Conservation (phyloP, 2,329 filamentous ascomycete genomes). For the Ophidiomyces ophidiicola region DNA sequence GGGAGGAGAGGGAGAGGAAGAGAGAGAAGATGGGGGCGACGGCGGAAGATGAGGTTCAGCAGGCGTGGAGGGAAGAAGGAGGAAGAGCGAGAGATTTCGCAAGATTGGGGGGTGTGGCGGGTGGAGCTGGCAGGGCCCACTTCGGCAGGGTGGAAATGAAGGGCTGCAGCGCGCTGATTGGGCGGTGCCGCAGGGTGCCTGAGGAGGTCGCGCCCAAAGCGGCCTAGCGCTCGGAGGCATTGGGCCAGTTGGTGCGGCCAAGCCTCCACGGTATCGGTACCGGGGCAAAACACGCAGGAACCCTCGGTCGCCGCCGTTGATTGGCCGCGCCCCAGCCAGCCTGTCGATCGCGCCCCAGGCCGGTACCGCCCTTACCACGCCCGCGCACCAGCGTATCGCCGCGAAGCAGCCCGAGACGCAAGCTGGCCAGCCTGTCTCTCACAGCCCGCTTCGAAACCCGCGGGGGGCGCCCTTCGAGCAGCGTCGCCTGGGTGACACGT, state of each 20-base stretch:
- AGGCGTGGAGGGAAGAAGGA: conserved; percentile 4
- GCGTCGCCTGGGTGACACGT: too few relatives aligned
- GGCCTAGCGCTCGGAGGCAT: conserved; percentile 8
- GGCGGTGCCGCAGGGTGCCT: neutral
- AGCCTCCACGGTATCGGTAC: conserved; percentile 5
- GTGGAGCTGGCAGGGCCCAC: neutral
- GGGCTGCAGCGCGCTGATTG: conserved; percentile 1
- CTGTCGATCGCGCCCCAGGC: neutral
- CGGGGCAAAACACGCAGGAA: conserved; percentile 10
- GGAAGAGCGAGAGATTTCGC: conserved; percentile 5
- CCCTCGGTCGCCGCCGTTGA: neutral
- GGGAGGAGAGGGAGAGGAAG: conserved; percentile 12
- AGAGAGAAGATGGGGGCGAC: conserved; percentile 9
- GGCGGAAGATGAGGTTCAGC: conserved; percentile 6
- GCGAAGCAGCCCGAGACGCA: too few relatives aligned
- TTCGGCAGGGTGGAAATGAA: neutral
- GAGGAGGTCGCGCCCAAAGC: conserved; percentile 1
- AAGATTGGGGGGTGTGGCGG: conserved; percentile 6
- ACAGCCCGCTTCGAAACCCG: too few relatives aligned
- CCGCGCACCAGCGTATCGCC: neutral
- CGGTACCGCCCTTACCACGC: neutral
- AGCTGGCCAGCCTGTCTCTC: too few relatives aligned
- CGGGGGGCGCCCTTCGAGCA: too few relatives aligned
- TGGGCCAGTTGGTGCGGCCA: conserved; percentile 1
- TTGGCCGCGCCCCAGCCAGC: neutral